Evolutionary conservation across 148 eudicot genomes (phyloP), one percentile per base, ranked within the genome.

Genomic region (Euryodendron excelsum): DNA sequence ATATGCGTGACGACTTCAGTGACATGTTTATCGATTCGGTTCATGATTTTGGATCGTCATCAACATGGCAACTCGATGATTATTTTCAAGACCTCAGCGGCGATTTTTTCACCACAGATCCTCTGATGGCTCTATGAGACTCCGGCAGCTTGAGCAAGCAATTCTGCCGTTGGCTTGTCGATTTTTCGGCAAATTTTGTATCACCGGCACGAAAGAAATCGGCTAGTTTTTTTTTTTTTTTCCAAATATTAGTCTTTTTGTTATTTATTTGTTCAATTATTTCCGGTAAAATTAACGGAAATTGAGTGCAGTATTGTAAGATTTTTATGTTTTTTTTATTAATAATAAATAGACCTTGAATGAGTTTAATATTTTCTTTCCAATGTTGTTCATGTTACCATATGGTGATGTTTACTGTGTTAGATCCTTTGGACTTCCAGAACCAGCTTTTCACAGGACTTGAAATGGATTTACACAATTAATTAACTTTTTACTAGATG

Each of bases 81-180:
- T 90, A 81, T 63, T 91, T 90, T 59, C 86, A 87, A 77, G 98
- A 93, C 56, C 85, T 85, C 17, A 66, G 76, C 0, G 87, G 80
- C 1, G 93, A 89, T 48, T 82, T 85, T 33, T 84, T 84, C 30
- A 55, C 79, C 27, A 79, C 80, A 0, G 93, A 90, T 73, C 86
- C 88, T 74, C 79, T 88, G 50, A 69, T 86, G 67, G 86, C 89
- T 18, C 77, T 86, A 79, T 90, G 81, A 69, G 45, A 41, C 7
- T 2, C 25, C 18, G 9, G 33, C 0, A 4, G 10, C 2, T 9
- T 27, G 2, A n/a, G 62, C 13, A n/a, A 41, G 45, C 45, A 41
- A 4, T 41, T 5, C 45, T 21, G 72, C 58, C 67, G 69, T 76
- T 77, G 87, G 71, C 13, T 80, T 79, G 87, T 78, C 87, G 81